Evolutionary conservation across 192 early-diverging fungal species (phyloP).

Genomic region (Backusella circina): DNA sequence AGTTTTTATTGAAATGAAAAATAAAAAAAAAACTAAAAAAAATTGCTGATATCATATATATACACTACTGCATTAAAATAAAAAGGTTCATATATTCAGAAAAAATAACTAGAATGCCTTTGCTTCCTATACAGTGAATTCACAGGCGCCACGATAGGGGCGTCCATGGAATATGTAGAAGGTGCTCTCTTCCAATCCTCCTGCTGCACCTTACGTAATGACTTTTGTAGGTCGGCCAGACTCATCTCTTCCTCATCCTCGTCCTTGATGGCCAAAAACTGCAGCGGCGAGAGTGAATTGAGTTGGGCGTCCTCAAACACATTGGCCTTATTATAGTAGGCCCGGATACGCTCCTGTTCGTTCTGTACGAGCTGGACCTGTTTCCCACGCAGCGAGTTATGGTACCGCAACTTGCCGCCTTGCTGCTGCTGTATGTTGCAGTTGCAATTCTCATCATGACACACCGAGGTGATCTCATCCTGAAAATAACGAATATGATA

Average conservation of each 20-base stretch:
- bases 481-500: conserved; percentile 20
- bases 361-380: not conserved
- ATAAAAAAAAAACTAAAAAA: no score
- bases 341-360: not conserved
- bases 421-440: not conserved
- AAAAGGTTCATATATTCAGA: not conserved
- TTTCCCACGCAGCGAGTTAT: not conserved
- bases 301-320: not conserved
- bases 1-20: not conserved
- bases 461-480: not conserved
- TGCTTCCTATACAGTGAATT: not conserved
- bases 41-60: not conserved
- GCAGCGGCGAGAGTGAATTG: not conserved
- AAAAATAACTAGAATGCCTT: not conserved
- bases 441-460: not conserved
- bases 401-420: not conserved
- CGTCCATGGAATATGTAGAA: not conserved
- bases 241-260: conserved; percentile 15
- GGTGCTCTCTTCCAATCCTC: not conserved
- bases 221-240: conserved; percentile 11
- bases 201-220: not conserved
- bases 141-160: not conserved
- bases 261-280: not conserved
- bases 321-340: not conserved
- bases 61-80: not conserved